Conservation (phyloP, 73 alveolate species). For the Tetrahymena malaccensis region DNA sequence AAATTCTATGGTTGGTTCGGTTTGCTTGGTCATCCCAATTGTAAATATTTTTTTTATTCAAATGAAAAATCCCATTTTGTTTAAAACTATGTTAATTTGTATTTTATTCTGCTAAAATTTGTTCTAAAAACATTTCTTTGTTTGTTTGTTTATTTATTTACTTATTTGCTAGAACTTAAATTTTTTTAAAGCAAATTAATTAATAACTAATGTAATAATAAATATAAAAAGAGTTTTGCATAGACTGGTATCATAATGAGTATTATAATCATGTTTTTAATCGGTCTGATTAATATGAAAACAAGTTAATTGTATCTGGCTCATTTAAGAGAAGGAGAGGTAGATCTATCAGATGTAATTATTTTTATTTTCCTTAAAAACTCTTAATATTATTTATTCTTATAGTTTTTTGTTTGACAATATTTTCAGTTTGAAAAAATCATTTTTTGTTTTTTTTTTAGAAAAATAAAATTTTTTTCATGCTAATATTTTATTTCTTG, state of each 20-base stretch:
- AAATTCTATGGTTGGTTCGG: conserved; percentile 40
- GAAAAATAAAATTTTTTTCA: no score
- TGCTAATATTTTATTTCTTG: no score
- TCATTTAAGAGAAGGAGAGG: conserved; percentile 29
- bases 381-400: background rate
- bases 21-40: conserved; percentile 16
- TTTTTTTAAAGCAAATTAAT: no score
- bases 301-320: conserved; percentile 8
- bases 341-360: background rate
- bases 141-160: no score
- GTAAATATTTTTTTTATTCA: background rate
- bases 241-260: conserved; percentile 15
- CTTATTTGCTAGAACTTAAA: no score
- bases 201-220: background rate
- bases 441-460: no score
- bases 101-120: no score
- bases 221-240: background rate
- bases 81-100: no score
- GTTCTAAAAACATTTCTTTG: no score
- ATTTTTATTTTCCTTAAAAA: background rate
- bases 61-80: background rate
- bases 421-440: no score
- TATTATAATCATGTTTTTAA: background rate
- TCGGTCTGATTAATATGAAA: conserved; percentile 11
- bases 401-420: no score